A percentile compares a stretch with the other conserved stretches of the same genome.
phyloP scores from a whole-genome alignment of 1,284 basidiomycete species.

The Heterobasidion parviporum region DNA sequence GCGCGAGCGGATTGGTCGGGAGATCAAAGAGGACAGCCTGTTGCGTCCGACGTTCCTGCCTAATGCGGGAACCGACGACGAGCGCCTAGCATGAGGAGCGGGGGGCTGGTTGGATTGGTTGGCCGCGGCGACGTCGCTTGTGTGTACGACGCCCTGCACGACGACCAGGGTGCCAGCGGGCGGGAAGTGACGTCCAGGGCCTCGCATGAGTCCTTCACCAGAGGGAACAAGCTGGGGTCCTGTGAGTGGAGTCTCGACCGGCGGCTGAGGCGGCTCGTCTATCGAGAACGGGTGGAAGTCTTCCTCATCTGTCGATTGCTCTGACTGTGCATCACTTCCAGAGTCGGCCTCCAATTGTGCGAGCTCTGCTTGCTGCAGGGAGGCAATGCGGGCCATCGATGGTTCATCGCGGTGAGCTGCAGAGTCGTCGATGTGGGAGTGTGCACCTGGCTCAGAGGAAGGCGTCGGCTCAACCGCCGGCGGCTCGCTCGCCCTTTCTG shows the following conservation, averaged over 20 bases:
- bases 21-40: conserved; percentile 7
- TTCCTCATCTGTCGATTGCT: not conserved
- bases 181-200: conserved; percentile 41
- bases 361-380: not conserved
- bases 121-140: conserved; percentile 47
- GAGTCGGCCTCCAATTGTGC: not conserved
- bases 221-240: not conserved
- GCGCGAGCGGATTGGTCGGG: conserved; percentile 10
- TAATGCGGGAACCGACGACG: not conserved
- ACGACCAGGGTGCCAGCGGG: conserved; percentile 71
- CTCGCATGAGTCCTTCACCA: not conserved
- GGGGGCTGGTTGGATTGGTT: not conserved
- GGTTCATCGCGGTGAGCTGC: not conserved
- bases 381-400: not conserved
- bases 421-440: not conserved
- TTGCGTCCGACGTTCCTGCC: not conserved
- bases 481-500: not conserved
- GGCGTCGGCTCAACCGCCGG: not conserved
- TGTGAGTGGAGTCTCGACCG: not conserved
- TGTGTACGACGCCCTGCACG: conserved; percentile 75
- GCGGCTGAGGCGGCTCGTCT: not conserved
- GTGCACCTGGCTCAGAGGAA: not conserved
- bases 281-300: not conserved
- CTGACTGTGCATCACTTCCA: not conserved
- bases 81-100: not conserved